Base-by-base conservation (phyloP, 2,329 filamentous ascomycete species). In the Blastomyces emzantsi region DNA sequence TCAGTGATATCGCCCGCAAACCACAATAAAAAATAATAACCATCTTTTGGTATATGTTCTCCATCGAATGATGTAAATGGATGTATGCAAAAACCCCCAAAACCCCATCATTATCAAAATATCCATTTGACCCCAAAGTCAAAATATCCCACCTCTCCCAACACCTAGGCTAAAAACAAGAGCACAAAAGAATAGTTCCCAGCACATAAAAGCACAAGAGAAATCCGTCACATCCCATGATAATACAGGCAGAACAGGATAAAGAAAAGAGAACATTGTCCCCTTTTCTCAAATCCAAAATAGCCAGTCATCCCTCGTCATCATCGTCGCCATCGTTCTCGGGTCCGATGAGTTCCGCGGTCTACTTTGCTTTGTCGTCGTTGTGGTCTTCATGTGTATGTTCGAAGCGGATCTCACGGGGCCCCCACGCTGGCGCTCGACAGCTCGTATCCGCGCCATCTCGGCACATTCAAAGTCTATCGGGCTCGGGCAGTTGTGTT, bases 401-500 rank as follows among this genome's bases (percentile, higher is more conserved):
- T 2, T 9, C 25, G 49, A 22, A 51, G 28, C 3, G 19, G 55
- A 36, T 36, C 43, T 22, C 41, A 11, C 3, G 22, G 11, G 22
- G 1, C 30, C 11, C n/a, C n/a, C 55, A 41, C 33, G 33, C n/a
- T 47, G 57, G 33, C 43, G 41, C 62, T 63, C 56, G 28, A 52
- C n/a, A 30, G 41, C 39, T 60, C 43, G 25, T 54, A 39, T 28
- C 11, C 30, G 59, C 56, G 59, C 22, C 7, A 59, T 49, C n/a
- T 72, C 68, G 17, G 68, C 71, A 56, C 68, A 71, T 65, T 72
- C 70, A 51, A 72, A 71, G 64, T 72, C 70, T 60, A 67, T 65
- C 43, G 71, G 66, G 57, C 71, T 69, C 19, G 71, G 71, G 43
- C 68, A 67, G 3, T 67, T 45, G 36, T 52, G 65, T 51, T 68